Conservation (phyloP, 2,329 filamentous ascomycete species). For the Beauveria brongniartii region DNA sequence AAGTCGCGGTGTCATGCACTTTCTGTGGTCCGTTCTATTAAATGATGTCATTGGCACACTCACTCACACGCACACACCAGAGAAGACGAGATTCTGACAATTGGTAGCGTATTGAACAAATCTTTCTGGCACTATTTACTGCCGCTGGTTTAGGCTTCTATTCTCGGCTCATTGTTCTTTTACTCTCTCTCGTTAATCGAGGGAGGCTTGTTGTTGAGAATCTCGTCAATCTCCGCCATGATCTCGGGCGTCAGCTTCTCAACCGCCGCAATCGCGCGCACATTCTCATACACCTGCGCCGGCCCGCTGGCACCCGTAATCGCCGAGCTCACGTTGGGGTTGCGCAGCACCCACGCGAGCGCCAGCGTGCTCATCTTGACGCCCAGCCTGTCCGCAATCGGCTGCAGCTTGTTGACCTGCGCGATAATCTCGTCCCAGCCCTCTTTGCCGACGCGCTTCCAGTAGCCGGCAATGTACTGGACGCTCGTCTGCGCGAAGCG, state of each 20-base stretch:
- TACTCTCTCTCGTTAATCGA: constrained; percentile 28
- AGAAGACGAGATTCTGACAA: too few species aligned
- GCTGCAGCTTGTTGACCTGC: constrained; percentile 50
- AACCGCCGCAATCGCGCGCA: constrained; percentile 42
- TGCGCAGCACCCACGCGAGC: constrained; percentile 55
- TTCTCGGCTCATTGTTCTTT: background rate
- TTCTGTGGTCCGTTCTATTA: too few species aligned
- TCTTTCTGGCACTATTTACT: too few species aligned
- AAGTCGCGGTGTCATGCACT: too few species aligned
- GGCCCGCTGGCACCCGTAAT: constrained; percentile 52
- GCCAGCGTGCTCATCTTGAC: constrained; percentile 49
- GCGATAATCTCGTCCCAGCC: constrained; percentile 48
- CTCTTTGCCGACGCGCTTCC: constrained; percentile 42
- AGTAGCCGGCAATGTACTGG: constrained; percentile 46
- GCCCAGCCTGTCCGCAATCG: constrained; percentile 57
- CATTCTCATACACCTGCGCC: constrained; percentile 53
- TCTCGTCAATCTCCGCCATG: constrained; percentile 49
- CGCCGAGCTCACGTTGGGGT: constrained; percentile 52
- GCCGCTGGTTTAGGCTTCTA: too few species aligned
- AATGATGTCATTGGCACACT: too few species aligned
- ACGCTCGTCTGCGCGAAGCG: constrained; percentile 48
- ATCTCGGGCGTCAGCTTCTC: constrained; percentile 52
- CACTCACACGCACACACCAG: too few species aligned
- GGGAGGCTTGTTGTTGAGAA: constrained; percentile 51
- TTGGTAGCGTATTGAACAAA: too few species aligned